Evolutionary conservation across 225 moss, liverwort and hornwort genomes (phyloP), one percentile per base, ranked within the genome.

Genomic region (Polytrichum formosum): DNA sequence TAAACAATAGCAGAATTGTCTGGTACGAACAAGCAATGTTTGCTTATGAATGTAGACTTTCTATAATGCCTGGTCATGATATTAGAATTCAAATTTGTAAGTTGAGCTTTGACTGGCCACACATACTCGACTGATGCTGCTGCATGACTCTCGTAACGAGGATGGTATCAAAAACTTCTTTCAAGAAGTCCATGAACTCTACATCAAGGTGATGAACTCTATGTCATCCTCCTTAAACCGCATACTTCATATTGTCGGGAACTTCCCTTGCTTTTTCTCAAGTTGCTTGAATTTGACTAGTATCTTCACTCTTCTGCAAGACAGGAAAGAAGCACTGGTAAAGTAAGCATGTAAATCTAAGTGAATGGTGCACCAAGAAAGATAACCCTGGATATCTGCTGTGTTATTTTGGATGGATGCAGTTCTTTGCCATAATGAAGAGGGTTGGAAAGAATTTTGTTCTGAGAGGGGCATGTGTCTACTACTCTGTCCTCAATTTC

Each of bases 151-250:
- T 22, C 92, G 92, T 56, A 98, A 94, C 72, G 97, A 94, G 80
- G 94, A 98, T 76, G 97, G 97, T 66, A 94, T 98, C 66, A 91
- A 88, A 74, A 98, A 87, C 60, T 94, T 94, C 67, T 94, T 98
- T 63, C 97, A 98, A 82, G 94, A 98, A 68, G 94, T 98, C 25
- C 97, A 94, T 76, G 94, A 98, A 76, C 85, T 98, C 18, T 98
- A 98, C 70, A 91, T 94, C 65, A 98, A 94, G 94, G 97, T 94
- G 59, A 72, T 19, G 8, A 46, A 46, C 16, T 46, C 46, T 46
- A 13, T 46, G 46, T 46, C 46, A 46, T 16, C 46, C 46, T 46
- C 13, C 46, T 16, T 13, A 46, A 46, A 13, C 3, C 46, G 13
- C 46, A 13, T 46, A 46, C 4, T 46, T 46, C 13, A 46, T 10